These are phyloP conservation scores for Botryotinia calthae DNA, from an alignment of 2,329 filamentous ascomycete genomes.

Conservation along the genomic window DNA sequence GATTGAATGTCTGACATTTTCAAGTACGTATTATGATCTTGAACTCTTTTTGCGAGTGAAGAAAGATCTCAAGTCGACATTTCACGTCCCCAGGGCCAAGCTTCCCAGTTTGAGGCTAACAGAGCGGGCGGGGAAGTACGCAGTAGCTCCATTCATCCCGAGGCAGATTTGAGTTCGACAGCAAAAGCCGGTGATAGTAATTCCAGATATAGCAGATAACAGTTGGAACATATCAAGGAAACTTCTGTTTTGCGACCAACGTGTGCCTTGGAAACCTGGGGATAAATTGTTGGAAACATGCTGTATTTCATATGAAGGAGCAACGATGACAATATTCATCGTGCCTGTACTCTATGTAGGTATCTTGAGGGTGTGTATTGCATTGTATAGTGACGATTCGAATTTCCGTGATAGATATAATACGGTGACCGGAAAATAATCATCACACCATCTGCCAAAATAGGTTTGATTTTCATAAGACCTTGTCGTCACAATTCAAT, in stretches of 20 bases:
- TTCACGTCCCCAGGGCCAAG: background rate
- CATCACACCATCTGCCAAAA: background rate
- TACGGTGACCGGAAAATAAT: background rate
- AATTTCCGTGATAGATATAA: background rate
- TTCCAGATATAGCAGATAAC: background rate
- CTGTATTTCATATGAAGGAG: background rate
- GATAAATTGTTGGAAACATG: background rate
- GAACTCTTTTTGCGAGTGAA: background rate
- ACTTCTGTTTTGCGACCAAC: background rate
- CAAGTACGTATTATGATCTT: background rate
- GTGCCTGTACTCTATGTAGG: background rate
- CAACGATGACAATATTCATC: background rate
- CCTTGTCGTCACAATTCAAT: constrained; percentile 8
- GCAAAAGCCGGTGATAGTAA: background rate
- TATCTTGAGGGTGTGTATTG: background rate
- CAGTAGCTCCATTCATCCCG: background rate
- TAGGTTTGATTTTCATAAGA: background rate
- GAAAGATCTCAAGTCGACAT: background rate
- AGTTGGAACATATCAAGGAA: background rate
- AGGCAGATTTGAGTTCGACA: background rate
- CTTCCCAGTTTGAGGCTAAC: background rate
- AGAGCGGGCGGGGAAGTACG: background rate
- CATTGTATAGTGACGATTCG: background rate
- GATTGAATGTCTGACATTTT: constrained; percentile 26
- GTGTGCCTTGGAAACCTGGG: background rate